Percentiles rank a stretch among this genome's conserved stretches.
Evolutionary conservation across 192 early-diverging fungal genomes (phyloP).

Genomic region (Mortierella claussenii): DNA sequence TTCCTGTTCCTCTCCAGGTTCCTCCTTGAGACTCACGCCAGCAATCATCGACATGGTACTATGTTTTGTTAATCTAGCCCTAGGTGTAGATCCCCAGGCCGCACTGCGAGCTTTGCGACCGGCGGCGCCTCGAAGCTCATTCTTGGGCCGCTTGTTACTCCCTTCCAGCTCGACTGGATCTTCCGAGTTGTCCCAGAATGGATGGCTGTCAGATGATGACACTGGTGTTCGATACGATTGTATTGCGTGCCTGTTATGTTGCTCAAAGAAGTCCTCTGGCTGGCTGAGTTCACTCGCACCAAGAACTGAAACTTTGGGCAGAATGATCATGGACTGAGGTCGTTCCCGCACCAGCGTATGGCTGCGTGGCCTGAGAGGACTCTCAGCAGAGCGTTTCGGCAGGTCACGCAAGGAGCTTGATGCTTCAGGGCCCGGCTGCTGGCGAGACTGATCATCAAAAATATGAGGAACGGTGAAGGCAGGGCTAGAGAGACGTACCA

Average conservation of each 20-base stretch:
- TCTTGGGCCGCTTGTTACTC: conserved; percentile 18
- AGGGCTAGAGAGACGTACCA: neutral
- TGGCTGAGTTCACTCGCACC: neutral
- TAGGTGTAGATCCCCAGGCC: neutral
- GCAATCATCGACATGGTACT: neutral
- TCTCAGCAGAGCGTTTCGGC: neutral
- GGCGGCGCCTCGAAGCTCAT: neutral
- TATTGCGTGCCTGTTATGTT: neutral
- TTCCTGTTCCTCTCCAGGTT: neutral
- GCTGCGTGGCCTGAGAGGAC: neutral
- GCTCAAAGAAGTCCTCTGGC: neutral
- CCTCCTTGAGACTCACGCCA: neutral
- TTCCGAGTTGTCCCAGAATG: neutral
- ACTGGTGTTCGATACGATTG: neutral
- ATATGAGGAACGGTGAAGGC: neutral
- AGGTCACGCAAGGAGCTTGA: neutral
- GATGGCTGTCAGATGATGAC: neutral
- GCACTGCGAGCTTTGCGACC: conserved; percentile 1
- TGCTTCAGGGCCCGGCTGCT: neutral
- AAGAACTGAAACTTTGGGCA: neutral
- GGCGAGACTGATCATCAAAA: neutral
- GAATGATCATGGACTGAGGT: neutral
- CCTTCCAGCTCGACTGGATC: neutral
- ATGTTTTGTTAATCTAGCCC: neutral
- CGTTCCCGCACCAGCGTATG: neutral